phyloP scores from a whole-genome alignment of 176 grass and related monocot species.

The Tuctoria greenei region DNA sequence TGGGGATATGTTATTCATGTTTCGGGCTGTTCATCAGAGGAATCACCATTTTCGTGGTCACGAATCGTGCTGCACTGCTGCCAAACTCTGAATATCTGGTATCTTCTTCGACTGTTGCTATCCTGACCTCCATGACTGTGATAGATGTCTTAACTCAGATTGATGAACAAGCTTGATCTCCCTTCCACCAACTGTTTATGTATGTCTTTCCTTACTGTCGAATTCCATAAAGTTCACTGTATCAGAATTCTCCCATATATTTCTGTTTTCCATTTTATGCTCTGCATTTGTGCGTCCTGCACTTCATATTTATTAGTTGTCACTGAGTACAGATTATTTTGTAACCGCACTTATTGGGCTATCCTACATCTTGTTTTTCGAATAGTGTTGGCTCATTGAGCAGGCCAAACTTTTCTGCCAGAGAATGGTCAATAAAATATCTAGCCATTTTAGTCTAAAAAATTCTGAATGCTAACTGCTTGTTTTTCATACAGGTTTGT shows the following conservation, averaged over 20 bases:
- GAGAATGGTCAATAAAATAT: background rate
- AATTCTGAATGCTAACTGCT: background rate
- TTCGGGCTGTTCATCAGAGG: slow-evolving; percentile 22
- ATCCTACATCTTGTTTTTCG: background rate
- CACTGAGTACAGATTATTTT: slow-evolving; percentile 21
- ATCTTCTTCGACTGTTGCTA: slow-evolving; percentile 41
- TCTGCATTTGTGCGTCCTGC: background rate
- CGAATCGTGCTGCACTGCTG: slow-evolving; percentile 1
- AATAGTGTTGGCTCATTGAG: slow-evolving; percentile 17
- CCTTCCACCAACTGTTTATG: background rate
- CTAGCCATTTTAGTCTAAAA: background rate
- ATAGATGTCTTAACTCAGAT: slow-evolving; percentile 14
- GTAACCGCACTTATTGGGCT: background rate
- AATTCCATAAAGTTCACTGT: background rate
- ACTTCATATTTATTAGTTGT: background rate
- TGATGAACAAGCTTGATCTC: slow-evolving; percentile 2
- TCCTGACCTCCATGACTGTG: slow-evolving; percentile 11
- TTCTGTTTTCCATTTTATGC: background rate
- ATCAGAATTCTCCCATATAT: background rate
- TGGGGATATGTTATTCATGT: slow-evolving; percentile 21
- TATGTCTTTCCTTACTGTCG: background rate
- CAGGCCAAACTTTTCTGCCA: background rate
- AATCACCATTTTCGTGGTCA: slow-evolving; percentile 8
- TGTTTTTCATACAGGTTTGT: slow-evolving; percentile 46
- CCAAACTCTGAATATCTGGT: slow-evolving; percentile 21